Base-by-base conservation (phyloP, 345 rosid genomes). In the Eutrema heterophyllum region DNA sequence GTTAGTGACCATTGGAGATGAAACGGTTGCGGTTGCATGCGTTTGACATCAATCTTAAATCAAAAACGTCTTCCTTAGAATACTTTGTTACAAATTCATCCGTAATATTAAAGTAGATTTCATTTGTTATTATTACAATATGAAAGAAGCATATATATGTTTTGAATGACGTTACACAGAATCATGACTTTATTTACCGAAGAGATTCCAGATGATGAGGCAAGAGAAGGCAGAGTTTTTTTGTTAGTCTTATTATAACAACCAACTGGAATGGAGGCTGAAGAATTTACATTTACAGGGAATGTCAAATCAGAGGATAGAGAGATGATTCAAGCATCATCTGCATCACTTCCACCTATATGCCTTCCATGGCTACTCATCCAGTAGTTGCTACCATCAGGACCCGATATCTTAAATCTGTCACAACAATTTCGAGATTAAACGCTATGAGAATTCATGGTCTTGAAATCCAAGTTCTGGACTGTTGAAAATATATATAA, bases 351-450 rank as follows among this genome's bases (percentile, higher is more conserved):
- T 30, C 96, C 92, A 65, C 88, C 90, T 14, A 86, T 80, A 48
- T 90, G 96, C 10, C 83, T 79, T 85, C 81, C 99, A 53, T 83
- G 88, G 71, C 79, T 87, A 81, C 84, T 79, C 56, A 77, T 9
- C 91, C 97, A 89, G 71, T 89, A 92, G 83, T 79, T 74, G 84
- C 86, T 89, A 70, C 98, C 96, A 67, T 89, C 99, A 5, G 97
- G 97, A 83, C 97, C 96, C 7, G 83, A 83, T 64, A 96, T 78
- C 88, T 92, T 90, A 78, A 78, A 86, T 87, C 99, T 96, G 93
- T 78, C 81, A 36, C 59, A 51, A 44, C 38, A 41, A 4, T 16
- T 8, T 59, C 24, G 8, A 16, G 3, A 58, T 58, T 18, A 26
- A 64, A 65, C n/a, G 39, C 26, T 0, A 30, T 4, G 7, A 58